Percentiles rank a stretch among this genome's conserved stretches.
Conservation (phyloP, 2,329 filamentous ascomycete genomes). For the Cercospora sesami region DNA sequence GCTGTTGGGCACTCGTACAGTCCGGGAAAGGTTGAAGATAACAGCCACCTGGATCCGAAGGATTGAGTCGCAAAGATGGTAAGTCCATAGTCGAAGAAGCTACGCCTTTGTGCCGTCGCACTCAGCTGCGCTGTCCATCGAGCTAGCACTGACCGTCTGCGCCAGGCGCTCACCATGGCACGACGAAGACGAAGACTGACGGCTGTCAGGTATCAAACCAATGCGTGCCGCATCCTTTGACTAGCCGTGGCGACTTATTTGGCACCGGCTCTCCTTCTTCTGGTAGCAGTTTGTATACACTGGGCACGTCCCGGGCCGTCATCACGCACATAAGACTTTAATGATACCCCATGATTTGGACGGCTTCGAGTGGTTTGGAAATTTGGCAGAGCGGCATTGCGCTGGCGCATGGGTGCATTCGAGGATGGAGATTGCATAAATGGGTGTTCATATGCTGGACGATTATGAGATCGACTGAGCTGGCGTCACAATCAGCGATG, state of each 20-base stretch:
- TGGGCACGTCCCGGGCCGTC: conserved; percentile 21
- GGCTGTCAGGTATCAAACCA: conserved; percentile 41
- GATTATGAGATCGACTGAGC: conserved; percentile 7
- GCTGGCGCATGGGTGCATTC: conserved; percentile 21
- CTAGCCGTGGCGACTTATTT: conserved; percentile 37
- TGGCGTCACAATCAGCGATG: not conserved
- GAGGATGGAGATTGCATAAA: conserved; percentile 16
- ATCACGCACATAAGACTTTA: conserved; percentile 1
- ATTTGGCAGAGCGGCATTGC: conserved; percentile 14
- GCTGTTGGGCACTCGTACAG: conserved; percentile 70
- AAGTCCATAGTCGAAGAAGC: conserved; percentile 43
- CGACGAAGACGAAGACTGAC: conserved; percentile 10
- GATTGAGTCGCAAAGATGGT: conserved; percentile 71
- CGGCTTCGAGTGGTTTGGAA: not conserved
- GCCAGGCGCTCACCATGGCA: conserved; percentile 20
- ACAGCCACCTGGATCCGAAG: conserved; percentile 75
- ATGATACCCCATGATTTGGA: conserved; percentile 15
- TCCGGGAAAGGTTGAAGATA: conserved; percentile 79
- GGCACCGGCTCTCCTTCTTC: conserved; percentile 33
- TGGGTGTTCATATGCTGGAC: conserved; percentile 11
- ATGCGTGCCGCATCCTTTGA: conserved; percentile 46
- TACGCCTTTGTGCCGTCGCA: not conserved
- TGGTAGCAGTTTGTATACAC: conserved; percentile 33
- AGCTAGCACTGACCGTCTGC: conserved; percentile 14
- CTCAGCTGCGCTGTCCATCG: conserved; percentile 1